Conservation (phyloP, 768 basidiomycete species). For the Suillus discolor region DNA sequence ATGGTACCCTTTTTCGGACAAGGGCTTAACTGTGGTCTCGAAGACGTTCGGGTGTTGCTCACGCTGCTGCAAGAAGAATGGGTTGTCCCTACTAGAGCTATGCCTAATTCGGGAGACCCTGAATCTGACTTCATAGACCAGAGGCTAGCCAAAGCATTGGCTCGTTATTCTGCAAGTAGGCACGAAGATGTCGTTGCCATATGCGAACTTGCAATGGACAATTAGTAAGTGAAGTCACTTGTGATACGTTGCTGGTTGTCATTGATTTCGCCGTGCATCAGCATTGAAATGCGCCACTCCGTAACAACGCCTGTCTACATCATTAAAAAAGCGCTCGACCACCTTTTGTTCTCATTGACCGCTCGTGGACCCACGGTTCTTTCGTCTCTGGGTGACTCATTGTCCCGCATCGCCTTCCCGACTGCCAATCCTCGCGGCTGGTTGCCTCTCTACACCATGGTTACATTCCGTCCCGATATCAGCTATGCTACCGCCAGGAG, state of each 20-base stretch:
- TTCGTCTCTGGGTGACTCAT: conserved; percentile 45
- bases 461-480: conserved; percentile 96
- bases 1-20: conserved; percentile 99
- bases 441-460: conserved; percentile 96
- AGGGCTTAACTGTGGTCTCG: conserved; percentile 96
- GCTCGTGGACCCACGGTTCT: conserved; percentile 49
- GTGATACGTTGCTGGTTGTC: conserved; percentile 25
- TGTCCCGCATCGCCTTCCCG: conserved; percentile 60
- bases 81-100: conserved; percentile 50
- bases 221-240: conserved; percentile 73
- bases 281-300: conserved; percentile 92
- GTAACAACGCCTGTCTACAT: conserved; percentile 82
- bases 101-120: conserved; percentile 25
- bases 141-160: conserved; percentile 65
- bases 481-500: conserved; percentile 81
- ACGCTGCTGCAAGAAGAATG: conserved; percentile 71
- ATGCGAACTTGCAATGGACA: conserved; percentile 90
- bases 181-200: conserved; percentile 91
- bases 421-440: conserved; percentile 68
- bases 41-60: conserved; percentile 91
- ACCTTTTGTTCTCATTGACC: conserved; percentile 66
- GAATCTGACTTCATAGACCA: conserved; percentile 47
- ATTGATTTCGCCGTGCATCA: conserved; percentile 38
- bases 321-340: conserved; percentile 80
- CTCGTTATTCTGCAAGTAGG: conserved; percentile 78